Evolutionary conservation across 2,329 filamentous ascomycete genomes (phyloP), one percentile per base, ranked within the genome.

Genomic region (Plenodomus tracheiphilus): DNA sequence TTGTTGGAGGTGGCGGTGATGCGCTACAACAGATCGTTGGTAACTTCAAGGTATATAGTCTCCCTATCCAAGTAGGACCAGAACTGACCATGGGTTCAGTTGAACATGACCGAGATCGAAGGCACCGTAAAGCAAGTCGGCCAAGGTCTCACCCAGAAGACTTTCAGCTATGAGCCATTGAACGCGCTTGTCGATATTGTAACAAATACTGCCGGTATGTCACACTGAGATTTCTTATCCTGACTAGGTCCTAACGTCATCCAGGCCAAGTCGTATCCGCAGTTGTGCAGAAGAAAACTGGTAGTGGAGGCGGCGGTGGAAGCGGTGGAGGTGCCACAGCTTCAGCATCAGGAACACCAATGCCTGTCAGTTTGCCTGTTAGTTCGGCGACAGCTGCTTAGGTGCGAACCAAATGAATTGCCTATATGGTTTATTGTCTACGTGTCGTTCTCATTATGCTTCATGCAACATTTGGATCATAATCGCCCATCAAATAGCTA

Each of bases 21-120:
- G 61, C 75, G 2, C 68, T 82, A 1, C 78, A 75, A 47, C 73
- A 70, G 17, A 84, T 85, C 49, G 80, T 85, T 6, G 83, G 83
- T 42, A 80, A 83, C 59, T 85, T 77, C 64, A 61, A 77, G 58
- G 64, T 62, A 46, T 20, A 47, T 30, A 36, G 39, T 11, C 16
- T n/a, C 2, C 36, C 28, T 16, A 13, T 16, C 10, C 19, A 18
- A 9, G 15, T 17, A 16, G 6, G 28, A 25, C 45, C 48, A 37
- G 21, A 37, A 19, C 18, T 37, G 16, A n/a, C 25, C 2, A 4
- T 7, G 10, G 2, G 4, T 17, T 15, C 42, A 64, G 61, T 55
- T 61, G 55, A 85, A 85, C 67, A 85, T 86, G 82, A 85, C 81
- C 5, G 71, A 74, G 50, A 77, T 77, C n/a, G 43, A 43, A 19